These are phyloP conservation scores for Fraxinus ornus DNA, from an alignment of 305 asterid species.

Conservation along the genomic window DNA sequence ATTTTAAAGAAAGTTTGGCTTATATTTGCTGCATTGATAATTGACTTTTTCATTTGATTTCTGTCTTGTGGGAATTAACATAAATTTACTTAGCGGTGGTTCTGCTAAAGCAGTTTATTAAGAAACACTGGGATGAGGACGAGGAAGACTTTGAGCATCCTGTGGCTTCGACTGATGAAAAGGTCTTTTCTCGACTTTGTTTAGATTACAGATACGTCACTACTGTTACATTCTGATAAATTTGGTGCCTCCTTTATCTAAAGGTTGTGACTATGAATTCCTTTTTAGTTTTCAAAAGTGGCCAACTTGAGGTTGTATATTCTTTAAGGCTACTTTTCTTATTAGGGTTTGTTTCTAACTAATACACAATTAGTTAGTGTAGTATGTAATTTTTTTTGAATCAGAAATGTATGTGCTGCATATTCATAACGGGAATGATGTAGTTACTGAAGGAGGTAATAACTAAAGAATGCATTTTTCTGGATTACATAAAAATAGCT, in stretches of 20 bases:
- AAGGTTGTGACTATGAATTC: constrained; percentile 13
- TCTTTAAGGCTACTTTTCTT: background rate
- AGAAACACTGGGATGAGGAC: constrained; percentile 85
- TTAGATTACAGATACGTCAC: constrained; percentile 3
- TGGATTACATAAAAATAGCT: constrained; percentile 16
- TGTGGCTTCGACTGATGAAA: constrained; percentile 67
- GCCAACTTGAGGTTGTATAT: background rate
- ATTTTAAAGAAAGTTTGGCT: constrained; percentile 1
- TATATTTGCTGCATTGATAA: constrained; percentile 3
- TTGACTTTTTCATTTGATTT: constrained; percentile 11
- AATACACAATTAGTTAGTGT: background rate
- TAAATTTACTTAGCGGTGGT: constrained; percentile 83
- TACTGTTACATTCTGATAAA: constrained; percentile 4
- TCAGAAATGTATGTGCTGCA: background rate
- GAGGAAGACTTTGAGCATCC: constrained; percentile 92
- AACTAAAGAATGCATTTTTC: background rate
- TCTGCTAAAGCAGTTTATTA: constrained; percentile 80
- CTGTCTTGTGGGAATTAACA: constrained; percentile 53
- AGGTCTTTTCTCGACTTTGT: constrained; percentile 43
- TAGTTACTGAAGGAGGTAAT: constrained; percentile 15
- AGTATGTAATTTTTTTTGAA: background rate
- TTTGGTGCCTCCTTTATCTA: constrained; percentile 4
- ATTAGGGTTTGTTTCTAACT: constrained; percentile 11
- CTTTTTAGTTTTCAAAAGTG: constrained; percentile 1
- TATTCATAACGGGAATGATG: constrained; percentile 1